These are phyloP conservation scores for Scheffersomyces cryptocercus DNA, from an alignment of 1,139 yeast genomes.

Conservation along the genomic window DNA sequence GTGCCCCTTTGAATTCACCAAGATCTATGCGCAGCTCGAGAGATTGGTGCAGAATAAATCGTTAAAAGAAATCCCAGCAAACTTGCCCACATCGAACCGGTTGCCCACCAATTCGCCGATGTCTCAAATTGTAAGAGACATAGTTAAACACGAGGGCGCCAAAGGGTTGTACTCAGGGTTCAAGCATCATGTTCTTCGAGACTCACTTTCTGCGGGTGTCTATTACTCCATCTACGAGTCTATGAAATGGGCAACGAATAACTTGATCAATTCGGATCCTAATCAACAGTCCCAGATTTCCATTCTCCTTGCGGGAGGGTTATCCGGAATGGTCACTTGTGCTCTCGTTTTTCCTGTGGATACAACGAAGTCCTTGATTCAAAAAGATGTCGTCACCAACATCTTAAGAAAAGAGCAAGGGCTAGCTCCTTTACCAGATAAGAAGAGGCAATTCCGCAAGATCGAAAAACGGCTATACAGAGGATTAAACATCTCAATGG, in stretches of 20 bases:
- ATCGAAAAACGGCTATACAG: conserved; percentile 60
- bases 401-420: conserved; percentile 57
- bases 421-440: conserved; percentile 32
- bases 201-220: conserved; percentile 68
- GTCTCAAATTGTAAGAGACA: conserved; percentile 45
- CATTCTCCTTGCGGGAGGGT: conserved; percentile 67
- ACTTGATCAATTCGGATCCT: conserved; percentile 32
- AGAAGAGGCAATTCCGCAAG: conserved; percentile 30
- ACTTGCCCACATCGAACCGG: conserved; percentile 5
- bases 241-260: conserved; percentile 50
- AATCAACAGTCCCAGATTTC: conserved; percentile 33
- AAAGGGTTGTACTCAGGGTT: conserved; percentile 73
- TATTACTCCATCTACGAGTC: conserved; percentile 79
- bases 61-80: conserved; percentile 13
- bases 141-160: conserved; percentile 59
- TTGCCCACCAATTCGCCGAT: conserved; percentile 22
- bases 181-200: conserved; percentile 65
- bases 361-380: conserved; percentile 73
- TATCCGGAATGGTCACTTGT: conserved; percentile 78
- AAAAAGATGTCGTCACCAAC: conserved; percentile 69
- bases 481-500: conserved; percentile 73
- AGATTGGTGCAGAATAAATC: conserved; percentile 40
- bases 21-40: conserved; percentile 75
- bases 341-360: conserved; percentile 75
- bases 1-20: conserved; percentile 85